phyloP scores from a whole-genome alignment of 148 eudicot species.

The Rhododendron vialii region DNA sequence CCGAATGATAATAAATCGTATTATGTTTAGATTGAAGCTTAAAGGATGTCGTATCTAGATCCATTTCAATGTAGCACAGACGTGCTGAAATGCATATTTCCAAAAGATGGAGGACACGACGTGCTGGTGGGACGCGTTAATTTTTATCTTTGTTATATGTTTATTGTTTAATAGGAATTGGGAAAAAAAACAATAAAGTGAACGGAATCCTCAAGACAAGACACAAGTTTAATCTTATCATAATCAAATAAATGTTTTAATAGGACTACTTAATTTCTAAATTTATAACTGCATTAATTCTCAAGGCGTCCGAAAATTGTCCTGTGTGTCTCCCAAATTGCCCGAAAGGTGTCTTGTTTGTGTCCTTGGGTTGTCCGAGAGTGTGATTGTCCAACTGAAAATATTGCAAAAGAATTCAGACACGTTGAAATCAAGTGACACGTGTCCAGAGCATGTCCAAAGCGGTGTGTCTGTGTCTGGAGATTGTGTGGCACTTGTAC shows the following conservation, averaged over 20 bases:
- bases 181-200: not conserved
- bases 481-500: not conserved
- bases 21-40: too few relatives aligned
- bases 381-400: not conserved
- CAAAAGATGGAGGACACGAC: too few relatives aligned
- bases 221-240: not conserved
- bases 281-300: not conserved
- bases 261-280: not conserved
- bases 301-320: not conserved
- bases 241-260: too few relatives aligned
- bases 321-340: not conserved
- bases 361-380: not conserved
- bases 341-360: not conserved
- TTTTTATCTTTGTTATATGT: too few relatives aligned
- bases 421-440: not conserved
- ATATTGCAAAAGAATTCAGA: not conserved
- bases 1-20: too few relatives aligned
- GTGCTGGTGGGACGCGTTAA: too few relatives aligned
- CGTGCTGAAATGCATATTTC: too few relatives aligned
- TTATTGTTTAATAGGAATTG: not conserved
- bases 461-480: not conserved
- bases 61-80: too few relatives aligned
- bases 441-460: not conserved
- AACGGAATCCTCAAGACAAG: not conserved
- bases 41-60: too few relatives aligned